These are phyloP conservation scores for Magnolia changhungtana DNA, from an alignment of 164 flowering plant genomes.

Conservation along the genomic window DNA sequence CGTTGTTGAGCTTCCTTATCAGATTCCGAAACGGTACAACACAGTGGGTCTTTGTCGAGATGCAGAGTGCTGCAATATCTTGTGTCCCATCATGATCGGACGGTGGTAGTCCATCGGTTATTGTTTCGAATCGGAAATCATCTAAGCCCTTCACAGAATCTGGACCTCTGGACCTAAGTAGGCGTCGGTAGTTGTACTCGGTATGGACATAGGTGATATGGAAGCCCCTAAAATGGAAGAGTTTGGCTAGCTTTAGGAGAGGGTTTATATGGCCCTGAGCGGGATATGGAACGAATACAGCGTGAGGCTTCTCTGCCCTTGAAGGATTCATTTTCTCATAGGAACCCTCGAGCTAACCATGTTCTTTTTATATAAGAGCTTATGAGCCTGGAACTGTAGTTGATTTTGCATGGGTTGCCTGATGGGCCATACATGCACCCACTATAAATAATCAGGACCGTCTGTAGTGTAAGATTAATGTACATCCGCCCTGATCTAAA, in stretches of 20 bases:
- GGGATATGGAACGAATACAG: constrained; percentile 27
- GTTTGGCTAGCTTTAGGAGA: constrained; percentile 27
- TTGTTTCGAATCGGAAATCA: constrained; percentile 46
- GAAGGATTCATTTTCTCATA: neutral
- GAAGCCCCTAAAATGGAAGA: constrained; percentile 32
- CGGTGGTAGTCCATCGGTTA: constrained; percentile 61
- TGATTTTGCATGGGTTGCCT: neutral
- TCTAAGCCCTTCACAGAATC: constrained; percentile 29
- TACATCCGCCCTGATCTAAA: too few species aligned
- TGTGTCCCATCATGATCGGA: constrained; percentile 47
- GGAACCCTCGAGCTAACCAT: neutral
- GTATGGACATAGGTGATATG: constrained; percentile 51
- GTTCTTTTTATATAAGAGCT: neutral
- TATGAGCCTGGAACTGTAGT: neutral
- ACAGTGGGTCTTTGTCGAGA: constrained; percentile 26
- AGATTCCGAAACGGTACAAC: constrained; percentile 19
- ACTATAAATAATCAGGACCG: too few species aligned
- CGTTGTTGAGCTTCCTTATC: constrained; percentile 14
- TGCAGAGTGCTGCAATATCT: constrained; percentile 39
- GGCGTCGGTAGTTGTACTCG: constrained; percentile 49
- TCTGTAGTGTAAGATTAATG: too few species aligned
- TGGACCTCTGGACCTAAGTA: constrained; percentile 42
- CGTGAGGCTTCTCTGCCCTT: constrained; percentile 18
- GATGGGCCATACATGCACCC: neutral
- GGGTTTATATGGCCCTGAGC: constrained; percentile 37